These are phyloP conservation scores for Panicum virgatum DNA, from an alignment of 202 grass and related monocot genomes.

Conservation along the genomic window DNA sequence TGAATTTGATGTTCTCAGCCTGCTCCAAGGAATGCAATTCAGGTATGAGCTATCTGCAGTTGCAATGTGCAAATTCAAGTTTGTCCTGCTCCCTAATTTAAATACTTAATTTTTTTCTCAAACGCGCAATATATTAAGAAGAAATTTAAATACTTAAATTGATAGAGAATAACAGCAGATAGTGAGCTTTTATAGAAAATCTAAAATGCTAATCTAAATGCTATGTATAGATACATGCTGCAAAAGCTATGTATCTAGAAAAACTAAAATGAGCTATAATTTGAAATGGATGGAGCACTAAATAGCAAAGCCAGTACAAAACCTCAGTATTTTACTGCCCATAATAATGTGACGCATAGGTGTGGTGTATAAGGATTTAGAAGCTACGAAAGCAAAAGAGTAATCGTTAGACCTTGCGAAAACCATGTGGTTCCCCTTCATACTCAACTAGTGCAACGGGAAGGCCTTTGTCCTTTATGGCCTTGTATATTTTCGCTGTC, in stretches of 20 bases:
- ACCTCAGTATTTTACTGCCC: neutral
- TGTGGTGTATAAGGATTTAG: neutral
- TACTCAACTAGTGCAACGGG: slow-evolving; percentile 89
- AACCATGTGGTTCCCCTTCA: slow-evolving; percentile 92
- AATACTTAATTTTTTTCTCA: no score
- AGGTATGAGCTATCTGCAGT: neutral
- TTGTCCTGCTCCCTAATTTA: no score
- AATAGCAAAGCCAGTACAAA: neutral
- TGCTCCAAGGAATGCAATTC: slow-evolving; percentile 27
- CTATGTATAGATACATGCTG: no score
- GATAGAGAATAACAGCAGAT: neutral
- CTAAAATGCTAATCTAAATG: no score
- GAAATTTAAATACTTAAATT: neutral
- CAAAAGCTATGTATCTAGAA: no score
- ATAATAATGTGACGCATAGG: neutral
- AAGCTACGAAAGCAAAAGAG: neutral
- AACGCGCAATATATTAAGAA: no score
- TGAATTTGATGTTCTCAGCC: slow-evolving; percentile 62
- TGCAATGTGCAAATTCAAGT: no score
- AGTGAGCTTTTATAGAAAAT: no score
- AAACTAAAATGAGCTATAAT: no score
- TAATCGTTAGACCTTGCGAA: slow-evolving; percentile 59
- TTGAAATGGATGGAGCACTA: neutral
- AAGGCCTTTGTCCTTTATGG: slow-evolving; percentile 77
- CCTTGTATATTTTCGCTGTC: slow-evolving; percentile 71